These are phyloP conservation scores for Uronychia setigera DNA, from an alignment of 73 alveolate genomes.

Conservation along the genomic window DNA sequence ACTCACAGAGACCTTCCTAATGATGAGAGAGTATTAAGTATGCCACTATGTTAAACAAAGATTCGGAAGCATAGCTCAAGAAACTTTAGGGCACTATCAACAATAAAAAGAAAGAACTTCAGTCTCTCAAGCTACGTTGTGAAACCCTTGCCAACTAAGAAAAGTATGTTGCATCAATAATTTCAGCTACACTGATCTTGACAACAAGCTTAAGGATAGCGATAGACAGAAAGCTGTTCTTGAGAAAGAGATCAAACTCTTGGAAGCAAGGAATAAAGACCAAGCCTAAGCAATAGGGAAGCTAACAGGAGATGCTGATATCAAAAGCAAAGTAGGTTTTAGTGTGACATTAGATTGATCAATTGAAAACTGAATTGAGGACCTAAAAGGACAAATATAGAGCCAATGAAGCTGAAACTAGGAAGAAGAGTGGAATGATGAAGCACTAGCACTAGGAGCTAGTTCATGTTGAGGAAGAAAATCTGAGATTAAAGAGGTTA, in stretches of 20 bases:
- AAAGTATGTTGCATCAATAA: neutral
- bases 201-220: neutral
- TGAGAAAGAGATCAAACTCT: neutral
- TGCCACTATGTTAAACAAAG: neutral
- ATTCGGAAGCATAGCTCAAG: neutral
- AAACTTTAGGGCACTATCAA: neutral
- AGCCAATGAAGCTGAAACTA: neutral
- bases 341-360: neutral
- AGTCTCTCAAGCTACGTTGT: neutral
- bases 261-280: slow-evolving; percentile 1
- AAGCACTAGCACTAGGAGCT: neutral
- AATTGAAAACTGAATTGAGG: neutral
- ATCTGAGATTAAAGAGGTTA: slow-evolving; percentile 1
- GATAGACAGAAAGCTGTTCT: neutral
- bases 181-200: neutral
- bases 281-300: slow-evolving; percentile 17
- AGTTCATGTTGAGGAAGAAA: slow-evolving; percentile 4
- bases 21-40: neutral
- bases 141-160: slow-evolving; percentile 2
- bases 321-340: neutral
- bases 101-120: neutral
- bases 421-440: neutral
- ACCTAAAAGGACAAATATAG: neutral
- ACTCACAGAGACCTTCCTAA: slow-evolving; percentile 9
- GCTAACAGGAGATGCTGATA: neutral